Evolutionary conservation across 305 asterid species (phyloP).

Genomic region (Galium porrigens): DNA sequence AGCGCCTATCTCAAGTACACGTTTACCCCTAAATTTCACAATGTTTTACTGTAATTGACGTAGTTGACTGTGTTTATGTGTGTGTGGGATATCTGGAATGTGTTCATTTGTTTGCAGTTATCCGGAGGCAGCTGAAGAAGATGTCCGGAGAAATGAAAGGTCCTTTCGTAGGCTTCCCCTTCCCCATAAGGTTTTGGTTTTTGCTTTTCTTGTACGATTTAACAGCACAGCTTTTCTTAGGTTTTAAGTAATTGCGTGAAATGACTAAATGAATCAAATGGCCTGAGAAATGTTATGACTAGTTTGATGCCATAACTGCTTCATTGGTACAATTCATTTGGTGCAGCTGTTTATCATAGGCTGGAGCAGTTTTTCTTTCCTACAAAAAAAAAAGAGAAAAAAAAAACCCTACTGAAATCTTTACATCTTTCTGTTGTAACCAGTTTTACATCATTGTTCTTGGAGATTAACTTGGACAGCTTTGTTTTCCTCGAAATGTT

Average conservation of each 20-base stretch:
- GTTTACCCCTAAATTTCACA: constrained; percentile 2
- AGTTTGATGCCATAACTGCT: not conserved
- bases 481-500: not conserved
- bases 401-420: not conserved
- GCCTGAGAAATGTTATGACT: not conserved
- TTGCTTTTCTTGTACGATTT: not conserved
- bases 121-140: constrained; percentile 87
- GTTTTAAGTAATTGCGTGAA: not conserved
- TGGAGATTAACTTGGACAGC: not conserved
- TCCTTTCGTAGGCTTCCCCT: constrained; percentile 48
- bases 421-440: not conserved
- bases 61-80: not conserved
- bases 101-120: constrained; percentile 35
- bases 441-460: not conserved
- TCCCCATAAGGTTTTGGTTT: constrained; percentile 54
- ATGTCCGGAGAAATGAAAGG: constrained; percentile 64
- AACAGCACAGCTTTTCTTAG: not conserved
- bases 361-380: too few relatives aligned
- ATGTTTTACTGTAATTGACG: not conserved
- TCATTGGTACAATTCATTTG: not conserved
- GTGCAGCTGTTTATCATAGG: not conserved
- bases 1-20: constrained; percentile 85
- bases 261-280: not conserved
- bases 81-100: not conserved
- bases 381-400: not conserved